Percentiles rank a stretch among this genome's conserved stretches.
phyloP scores from a whole-genome alignment of 192 early-diverging fungal species.

The Rhizoclosmatium sp. region DNA sequence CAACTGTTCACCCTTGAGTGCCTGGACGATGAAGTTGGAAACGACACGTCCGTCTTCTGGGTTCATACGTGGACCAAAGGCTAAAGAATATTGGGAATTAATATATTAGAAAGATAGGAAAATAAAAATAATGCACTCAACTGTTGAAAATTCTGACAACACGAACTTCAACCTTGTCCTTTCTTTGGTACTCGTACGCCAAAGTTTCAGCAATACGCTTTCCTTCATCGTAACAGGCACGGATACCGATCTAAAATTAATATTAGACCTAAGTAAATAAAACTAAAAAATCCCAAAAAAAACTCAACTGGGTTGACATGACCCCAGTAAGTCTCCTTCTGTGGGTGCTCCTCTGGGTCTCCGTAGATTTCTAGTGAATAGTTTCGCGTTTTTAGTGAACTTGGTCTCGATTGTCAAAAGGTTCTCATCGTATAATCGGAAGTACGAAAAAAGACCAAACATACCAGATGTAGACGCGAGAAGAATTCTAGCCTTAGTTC shows the following conservation, averaged over 20 bases:
- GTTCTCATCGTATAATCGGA: neutral
- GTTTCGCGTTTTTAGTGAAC: neutral
- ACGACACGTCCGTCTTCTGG: conserved; percentile 84
- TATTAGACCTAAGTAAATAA: neutral
- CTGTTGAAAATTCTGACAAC: conserved; percentile 83
- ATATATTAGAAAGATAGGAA: conserved; percentile 18
- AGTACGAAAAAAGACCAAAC: conserved; percentile 20
- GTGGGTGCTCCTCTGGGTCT: conserved; percentile 85
- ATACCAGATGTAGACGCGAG: conserved; percentile 81
- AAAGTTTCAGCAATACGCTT: conserved; percentile 87
- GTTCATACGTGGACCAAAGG: conserved; percentile 86
- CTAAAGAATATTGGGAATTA: conserved; percentile 25
- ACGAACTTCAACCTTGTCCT: conserved; percentile 77
- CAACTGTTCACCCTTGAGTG: conserved; percentile 73
- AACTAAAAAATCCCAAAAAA: conserved; percentile 3
- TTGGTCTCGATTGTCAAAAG: neutral
- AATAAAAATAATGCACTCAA: conserved; percentile 16
- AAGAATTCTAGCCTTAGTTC: conserved; percentile 79
- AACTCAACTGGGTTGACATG: conserved; percentile 49
- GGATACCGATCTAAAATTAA: conserved; percentile 73
- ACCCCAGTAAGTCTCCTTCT: conserved; percentile 87
- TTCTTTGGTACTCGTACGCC: conserved; percentile 78
- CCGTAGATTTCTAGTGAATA: conserved; percentile 77
- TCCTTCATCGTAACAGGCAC: conserved; percentile 88
- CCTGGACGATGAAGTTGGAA: conserved; percentile 87